Evolutionary conservation across 192 early-diverging fungal species (phyloP), one percentile per base, ranked within the genome.

Genomic region (Anaeromyces robustus): DNA sequence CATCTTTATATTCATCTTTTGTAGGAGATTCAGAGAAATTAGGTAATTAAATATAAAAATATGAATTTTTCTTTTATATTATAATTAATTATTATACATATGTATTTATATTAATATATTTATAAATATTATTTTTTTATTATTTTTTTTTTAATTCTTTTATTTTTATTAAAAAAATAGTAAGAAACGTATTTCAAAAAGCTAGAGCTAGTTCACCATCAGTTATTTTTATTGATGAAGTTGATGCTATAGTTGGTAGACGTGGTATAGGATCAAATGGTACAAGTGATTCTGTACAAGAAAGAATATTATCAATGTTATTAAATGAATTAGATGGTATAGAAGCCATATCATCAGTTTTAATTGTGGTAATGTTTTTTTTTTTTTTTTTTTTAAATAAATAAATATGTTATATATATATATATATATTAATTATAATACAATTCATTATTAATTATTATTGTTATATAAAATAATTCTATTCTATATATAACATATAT

Each of bases 301-400:
- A 97, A 82, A 90, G 96, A 26, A 91, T 98, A 2, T 87, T 99
- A 17, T 96, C 94, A 17, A 93, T 88, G 16, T 85, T 94, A 32
- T 82, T 93, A 83, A 99, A 99, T 82, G 98, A 99, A 85, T 96
- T 99, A 93, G 98, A 99, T 84, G 98, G 98, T 34, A 93, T 99
- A 22, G 94, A 97, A 81, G 89, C 87, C 28, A 90, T 93, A 30
- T 89, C 91, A 22, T 90, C 91, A 1, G 95, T 99, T 5, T 86
- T 98, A 68, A 92, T 97, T 3, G 89, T 99, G 31, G 93, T 91
- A 77, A 83, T n/a, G n/a, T n/a, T n/a, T n/a, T n/a, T n/a, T n/a
- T n/a, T n/a, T n/a, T n/a, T n/a, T n/a, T n/a, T n/a, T n/a, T n/a
- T n/a, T n/a, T n/a, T n/a, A n/a, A n/a, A n/a, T n/a, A n/a, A n/a